Evolutionary conservation across 2,329 filamentous ascomycete species (phyloP).

Genomic region (Pyrenophora graminea): DNA sequence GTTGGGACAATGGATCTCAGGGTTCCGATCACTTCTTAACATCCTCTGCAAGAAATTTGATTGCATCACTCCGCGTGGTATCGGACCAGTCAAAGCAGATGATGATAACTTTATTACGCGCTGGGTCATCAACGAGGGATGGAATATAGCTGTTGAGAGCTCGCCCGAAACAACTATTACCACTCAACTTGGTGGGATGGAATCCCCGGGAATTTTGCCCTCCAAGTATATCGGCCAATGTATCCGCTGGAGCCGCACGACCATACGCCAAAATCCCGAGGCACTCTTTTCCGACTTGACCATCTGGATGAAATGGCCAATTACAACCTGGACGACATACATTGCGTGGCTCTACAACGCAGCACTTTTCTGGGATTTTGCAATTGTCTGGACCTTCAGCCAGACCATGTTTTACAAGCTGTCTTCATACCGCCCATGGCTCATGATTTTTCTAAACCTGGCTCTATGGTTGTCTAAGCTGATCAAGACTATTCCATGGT

Average conservation of each 20-base stretch:
- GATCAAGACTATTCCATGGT: constrained; percentile 30
- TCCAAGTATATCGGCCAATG: constrained; percentile 30
- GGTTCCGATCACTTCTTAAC: constrained; percentile 6
- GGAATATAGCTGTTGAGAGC: constrained; percentile 59
- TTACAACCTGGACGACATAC: constrained; percentile 29
- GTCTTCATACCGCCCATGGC: background rate
- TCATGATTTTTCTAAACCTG: constrained; percentile 8
- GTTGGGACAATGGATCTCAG: background rate
- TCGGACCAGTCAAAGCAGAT: constrained; percentile 31
- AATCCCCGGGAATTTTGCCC: background rate
- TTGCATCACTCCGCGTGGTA: constrained; percentile 1
- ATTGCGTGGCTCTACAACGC: constrained; percentile 35
- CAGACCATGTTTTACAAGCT: constrained; percentile 13
- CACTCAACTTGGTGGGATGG: constrained; percentile 49
- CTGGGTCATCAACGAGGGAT: constrained; percentile 53
- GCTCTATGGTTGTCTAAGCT: constrained; percentile 28
- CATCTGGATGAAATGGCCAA: constrained; percentile 31
- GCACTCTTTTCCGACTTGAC: constrained; percentile 26
- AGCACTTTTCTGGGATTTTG: constrained; percentile 27
- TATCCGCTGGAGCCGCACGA: constrained; percentile 32
- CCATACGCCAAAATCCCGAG: constrained; percentile 29
- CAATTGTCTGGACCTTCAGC: constrained; percentile 12
- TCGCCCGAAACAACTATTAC: constrained; percentile 53
- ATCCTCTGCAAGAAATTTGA: background rate
- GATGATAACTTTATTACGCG: constrained; percentile 58